Base-by-base conservation (phyloP, 352 stramenopile species). In the Globisporangium paddicum region DNA sequence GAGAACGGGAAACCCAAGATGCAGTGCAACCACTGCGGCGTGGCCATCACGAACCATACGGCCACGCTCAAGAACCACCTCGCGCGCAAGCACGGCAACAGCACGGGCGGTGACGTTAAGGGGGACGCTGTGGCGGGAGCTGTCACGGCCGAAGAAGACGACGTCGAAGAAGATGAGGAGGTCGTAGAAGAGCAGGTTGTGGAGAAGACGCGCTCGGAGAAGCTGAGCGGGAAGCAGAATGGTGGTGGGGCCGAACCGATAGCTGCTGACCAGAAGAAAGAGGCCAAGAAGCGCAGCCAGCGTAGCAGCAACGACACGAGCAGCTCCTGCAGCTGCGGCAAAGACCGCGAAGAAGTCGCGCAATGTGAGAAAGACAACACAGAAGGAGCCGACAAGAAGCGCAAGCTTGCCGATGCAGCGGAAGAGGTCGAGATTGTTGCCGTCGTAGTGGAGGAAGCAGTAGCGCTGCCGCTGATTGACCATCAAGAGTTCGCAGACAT, bases 401-500 rank as follows among this genome's bases (percentile, higher is more conserved):
- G 55, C 19, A 52, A 25, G 13, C 21, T 61, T 16, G 44, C 30
- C 35, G 50, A 28, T 23, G 40, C 7, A 42, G 4, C 10, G 13
- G 37, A 32, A 50, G 45, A 40, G 3, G 8, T 34, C 25, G 44
- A 55, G 5, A 25, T 5, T 5, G 3, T n/a, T 11, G 26, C 35
- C 19, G 5, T 7, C 16, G 40, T 14, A 16, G 32, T 18, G n/a
- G 46, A 38, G 23, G 38, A 6, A 26, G 44, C 6, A 25, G 55
- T 45, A 18, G 2, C 14, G 51, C 28, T 54, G 30, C 19, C 48
- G 58, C 52, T 82, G 25, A 57, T 86, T 37, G 58, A 78, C 40
- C 68, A 35, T 38, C 64, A 86, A 46, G 75, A 82, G 55, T 86
- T 86, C 54, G 48, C 72, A 37, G 66, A 75, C 54, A 86, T 86